These are phyloP conservation scores for Cystobasidium ongulense DNA, from an alignment of 768 basidiomycete genomes.

Conservation along the genomic window DNA sequence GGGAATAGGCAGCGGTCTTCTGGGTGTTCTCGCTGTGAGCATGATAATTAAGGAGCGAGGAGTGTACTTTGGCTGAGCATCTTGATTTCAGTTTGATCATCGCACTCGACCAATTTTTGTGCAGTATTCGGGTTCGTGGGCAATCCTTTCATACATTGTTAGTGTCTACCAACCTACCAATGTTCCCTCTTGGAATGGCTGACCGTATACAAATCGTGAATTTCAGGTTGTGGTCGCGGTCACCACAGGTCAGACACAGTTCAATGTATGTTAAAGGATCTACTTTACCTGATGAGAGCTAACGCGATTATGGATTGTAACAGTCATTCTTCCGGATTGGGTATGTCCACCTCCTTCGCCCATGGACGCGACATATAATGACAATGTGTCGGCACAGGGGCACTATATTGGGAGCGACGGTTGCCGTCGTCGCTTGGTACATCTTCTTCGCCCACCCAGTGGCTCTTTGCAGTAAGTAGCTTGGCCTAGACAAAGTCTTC, in stretches of 20 bases:
- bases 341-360: background rate
- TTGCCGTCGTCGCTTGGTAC: conserved; percentile 64
- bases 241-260: conserved; percentile 88
- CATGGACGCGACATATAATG: background rate
- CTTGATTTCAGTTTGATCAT: conserved; percentile 11
- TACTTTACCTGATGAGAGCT: background rate
- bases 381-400: background rate
- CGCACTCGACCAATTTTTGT: conserved; percentile 17
- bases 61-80: background rate
- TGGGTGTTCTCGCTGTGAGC: conserved; percentile 10
- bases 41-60: background rate
- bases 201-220: conserved; percentile 40
- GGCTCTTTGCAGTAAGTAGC: conserved; percentile 48
- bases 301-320: background rate
- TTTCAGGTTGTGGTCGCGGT: conserved; percentile 86
- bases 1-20: conserved; percentile 16
- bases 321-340: conserved; percentile 31
- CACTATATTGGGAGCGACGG: conserved; percentile 57
- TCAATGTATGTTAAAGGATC: conserved; percentile 37
- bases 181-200: background rate
- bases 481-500: background rate
- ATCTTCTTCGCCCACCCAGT: conserved; percentile 67
- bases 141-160: conserved; percentile 66
- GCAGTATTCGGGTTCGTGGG: conserved; percentile 87
- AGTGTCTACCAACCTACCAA: conserved; percentile 40